Conservation (phyloP, 345 rosid species). For the Tarenaya hassleriana region DNA sequence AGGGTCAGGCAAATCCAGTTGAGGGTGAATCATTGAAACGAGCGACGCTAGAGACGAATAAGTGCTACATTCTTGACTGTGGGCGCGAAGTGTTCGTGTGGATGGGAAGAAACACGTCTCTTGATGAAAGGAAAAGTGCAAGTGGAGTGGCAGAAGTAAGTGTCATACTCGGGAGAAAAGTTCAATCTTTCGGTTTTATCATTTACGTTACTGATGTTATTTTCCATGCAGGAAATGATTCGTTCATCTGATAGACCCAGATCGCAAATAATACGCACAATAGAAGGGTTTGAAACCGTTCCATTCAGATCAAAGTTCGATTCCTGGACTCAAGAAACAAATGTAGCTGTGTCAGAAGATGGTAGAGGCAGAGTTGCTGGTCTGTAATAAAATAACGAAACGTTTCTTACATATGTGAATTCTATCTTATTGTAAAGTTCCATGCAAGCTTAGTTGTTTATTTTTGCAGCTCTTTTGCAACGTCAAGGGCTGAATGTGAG, state of each 20-base stretch:
- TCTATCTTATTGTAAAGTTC: too few relatives aligned
- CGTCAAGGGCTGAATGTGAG: constrained; percentile 91
- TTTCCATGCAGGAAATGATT: constrained; percentile 58
- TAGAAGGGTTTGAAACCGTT: constrained; percentile 96
- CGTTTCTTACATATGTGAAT: too few relatives aligned
- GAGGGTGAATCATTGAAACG: constrained; percentile 66
- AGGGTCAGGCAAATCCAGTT: constrained; percentile 70
- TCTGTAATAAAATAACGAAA: too few relatives aligned
- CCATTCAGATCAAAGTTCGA: constrained; percentile 80
- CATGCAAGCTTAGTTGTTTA: too few relatives aligned
- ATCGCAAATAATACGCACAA: constrained; percentile 71
- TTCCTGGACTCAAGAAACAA: constrained; percentile 68
- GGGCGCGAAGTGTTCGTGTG: constrained; percentile 34
- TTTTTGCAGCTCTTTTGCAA: constrained; percentile 66
- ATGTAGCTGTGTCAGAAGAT: constrained; percentile 83
- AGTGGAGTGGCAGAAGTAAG: constrained; percentile 32
- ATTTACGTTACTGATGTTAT: constrained; percentile 16
- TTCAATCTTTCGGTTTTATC: background rate
- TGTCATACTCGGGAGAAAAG: background rate
- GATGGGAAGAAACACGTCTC: constrained; percentile 37
- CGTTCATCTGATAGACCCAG: constrained; percentile 49
- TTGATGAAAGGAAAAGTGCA: constrained; percentile 34
- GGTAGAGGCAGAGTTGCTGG: constrained; percentile 99
- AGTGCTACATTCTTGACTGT: constrained; percentile 46
- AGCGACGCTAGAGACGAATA: constrained; percentile 68